A percentile compares a stretch with the other conserved stretches of the same genome.
These are phyloP conservation scores for Chenopodium album DNA, from an alignment of 148 eudicot species.

Conservation along the genomic window DNA sequence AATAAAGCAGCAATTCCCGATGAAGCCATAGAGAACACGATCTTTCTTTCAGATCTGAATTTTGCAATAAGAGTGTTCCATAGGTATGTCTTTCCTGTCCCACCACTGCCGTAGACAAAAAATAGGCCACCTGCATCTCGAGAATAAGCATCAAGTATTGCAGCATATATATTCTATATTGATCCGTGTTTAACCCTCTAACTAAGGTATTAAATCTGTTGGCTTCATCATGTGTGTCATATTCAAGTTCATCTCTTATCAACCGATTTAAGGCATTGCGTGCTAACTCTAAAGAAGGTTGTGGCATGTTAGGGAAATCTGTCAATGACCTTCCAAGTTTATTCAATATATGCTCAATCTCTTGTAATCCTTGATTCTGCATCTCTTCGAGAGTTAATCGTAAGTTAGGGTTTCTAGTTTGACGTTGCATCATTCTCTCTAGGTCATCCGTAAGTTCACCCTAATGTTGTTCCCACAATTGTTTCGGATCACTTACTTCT, in stretches of 20 bases:
- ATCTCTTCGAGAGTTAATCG: too few relatives aligned
- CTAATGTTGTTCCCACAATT: too few relatives aligned
- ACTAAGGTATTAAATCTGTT: too few relatives aligned
- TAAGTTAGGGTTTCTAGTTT: too few relatives aligned
- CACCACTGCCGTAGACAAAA: slow-evolving; percentile 4
- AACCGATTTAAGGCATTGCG: not conserved
- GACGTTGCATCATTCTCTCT: too few relatives aligned
- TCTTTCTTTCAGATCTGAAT: not conserved
- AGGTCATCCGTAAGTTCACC: too few relatives aligned
- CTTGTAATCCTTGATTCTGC: not conserved
- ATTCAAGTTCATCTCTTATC: not conserved
- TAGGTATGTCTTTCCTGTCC: not conserved
- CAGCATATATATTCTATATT: not conserved
- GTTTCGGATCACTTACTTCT: not conserved
- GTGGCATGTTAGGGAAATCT: not conserved
- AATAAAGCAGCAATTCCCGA: slow-evolving; percentile 5
- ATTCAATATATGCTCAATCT: not conserved
- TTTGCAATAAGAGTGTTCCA: too few relatives aligned
- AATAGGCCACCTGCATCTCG: not conserved
- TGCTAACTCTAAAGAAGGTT: not conserved
- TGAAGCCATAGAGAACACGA: not conserved
- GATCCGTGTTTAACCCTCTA: not conserved
- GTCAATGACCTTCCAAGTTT: not conserved
- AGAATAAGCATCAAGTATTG: not conserved
- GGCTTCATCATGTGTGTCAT: not conserved